These are phyloP conservation scores for Peribolospora baueri DNA, from an alignment of 768 basidiomycete genomes.

Conservation along the genomic window DNA sequence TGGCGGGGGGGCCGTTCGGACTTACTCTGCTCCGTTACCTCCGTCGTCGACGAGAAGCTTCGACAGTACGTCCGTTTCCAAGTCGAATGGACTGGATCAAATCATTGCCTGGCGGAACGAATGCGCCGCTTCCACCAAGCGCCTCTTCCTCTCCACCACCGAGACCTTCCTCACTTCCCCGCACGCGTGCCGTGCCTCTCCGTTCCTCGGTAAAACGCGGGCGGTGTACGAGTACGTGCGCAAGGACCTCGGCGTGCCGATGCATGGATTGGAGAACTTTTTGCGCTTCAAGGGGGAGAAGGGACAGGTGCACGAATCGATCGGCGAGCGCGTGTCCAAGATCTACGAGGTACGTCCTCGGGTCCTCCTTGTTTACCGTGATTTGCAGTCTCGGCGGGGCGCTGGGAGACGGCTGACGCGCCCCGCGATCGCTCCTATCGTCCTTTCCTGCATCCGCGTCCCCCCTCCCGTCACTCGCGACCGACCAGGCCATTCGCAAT, in stretches of 20 bases:
- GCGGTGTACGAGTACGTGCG: conserved; percentile 57
- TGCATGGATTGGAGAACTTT: conserved; percentile 57
- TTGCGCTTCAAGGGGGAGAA: conserved; percentile 36
- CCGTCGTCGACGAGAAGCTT: conserved; percentile 9
- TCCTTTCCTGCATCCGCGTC: too few species aligned
- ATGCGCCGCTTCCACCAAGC: conserved; percentile 14
- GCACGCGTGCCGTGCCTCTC: conserved; percentile 37
- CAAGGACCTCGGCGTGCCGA: conserved; percentile 41
- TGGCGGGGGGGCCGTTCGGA: conserved; percentile 17
- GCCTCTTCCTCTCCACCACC: conserved; percentile 14
- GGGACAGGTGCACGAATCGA: conserved; percentile 32
- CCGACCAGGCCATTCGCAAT: too few species aligned
- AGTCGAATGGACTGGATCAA: conserved; percentile 7
- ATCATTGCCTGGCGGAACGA: conserved; percentile 25
- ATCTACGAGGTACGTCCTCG: conserved; percentile 35
- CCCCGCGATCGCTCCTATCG: too few species aligned
- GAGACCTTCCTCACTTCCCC: conserved; percentile 34
- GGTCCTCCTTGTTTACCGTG: too few species aligned
- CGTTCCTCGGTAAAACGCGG: conserved; percentile 40
- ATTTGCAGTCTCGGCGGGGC: too few species aligned
- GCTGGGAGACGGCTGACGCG: too few species aligned
- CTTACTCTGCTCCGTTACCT: conserved; percentile 14
- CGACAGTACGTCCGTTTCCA: conserved; percentile 7
- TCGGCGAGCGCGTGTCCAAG: conserved; percentile 44
- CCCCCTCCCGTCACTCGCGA: too few species aligned